phyloP scores from a whole-genome alignment of 2,329 filamentous ascomycete species.

The Colletotrichum falcatum region DNA sequence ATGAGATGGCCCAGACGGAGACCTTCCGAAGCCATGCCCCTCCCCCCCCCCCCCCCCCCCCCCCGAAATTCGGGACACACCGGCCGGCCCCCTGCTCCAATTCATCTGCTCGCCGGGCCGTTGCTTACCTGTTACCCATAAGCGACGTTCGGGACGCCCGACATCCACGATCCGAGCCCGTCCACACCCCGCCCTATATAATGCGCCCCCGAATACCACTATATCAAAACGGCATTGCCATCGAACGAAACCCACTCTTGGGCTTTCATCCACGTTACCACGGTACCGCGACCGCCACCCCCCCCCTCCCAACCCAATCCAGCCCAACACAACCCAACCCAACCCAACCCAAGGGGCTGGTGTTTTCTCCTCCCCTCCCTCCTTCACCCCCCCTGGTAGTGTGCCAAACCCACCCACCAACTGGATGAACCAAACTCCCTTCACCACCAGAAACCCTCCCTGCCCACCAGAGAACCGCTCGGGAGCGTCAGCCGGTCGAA shows the following conservation, averaged over 20 bases:
- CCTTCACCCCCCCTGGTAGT: background rate
- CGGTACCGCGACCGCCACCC: background rate
- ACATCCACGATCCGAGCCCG: background rate
- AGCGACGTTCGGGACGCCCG: background rate
- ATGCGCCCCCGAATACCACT: background rate
- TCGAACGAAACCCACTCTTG: background rate
- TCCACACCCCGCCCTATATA: background rate
- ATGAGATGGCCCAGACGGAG: background rate
- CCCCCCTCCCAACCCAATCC: background rate
- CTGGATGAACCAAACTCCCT: slow-evolving; percentile 2
- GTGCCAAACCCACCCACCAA: background rate
- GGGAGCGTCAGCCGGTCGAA: background rate
- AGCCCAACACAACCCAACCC: background rate
- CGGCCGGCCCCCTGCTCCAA: background rate
- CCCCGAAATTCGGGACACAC: background rate
- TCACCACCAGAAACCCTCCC: background rate
- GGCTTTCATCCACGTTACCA: background rate
- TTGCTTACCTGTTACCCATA: background rate
- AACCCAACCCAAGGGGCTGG: background rate
- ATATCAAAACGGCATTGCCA: background rate
- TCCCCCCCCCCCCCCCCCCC: too few relatives aligned
- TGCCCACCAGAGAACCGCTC: background rate
- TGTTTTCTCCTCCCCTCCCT: background rate
- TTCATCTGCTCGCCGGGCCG: background rate
- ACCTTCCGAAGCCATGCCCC: too few relatives aligned